These are phyloP conservation scores for Debaryomyces robertsiae DNA, from an alignment of 1,139 yeast species.

Conservation along the genomic window DNA sequence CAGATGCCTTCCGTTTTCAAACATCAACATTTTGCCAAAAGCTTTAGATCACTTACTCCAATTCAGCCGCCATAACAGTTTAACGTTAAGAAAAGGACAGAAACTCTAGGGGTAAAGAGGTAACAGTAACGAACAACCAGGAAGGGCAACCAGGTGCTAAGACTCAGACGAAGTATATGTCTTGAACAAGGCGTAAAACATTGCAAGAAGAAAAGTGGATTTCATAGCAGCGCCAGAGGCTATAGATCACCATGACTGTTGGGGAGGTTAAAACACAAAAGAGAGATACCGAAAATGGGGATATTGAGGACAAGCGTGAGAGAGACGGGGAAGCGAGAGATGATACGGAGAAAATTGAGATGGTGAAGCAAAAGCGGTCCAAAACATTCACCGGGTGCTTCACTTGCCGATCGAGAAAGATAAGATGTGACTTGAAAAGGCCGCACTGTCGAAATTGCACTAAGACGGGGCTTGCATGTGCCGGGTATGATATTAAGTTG, in stretches of 20 bases:
- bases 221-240: too few relatives aligned
- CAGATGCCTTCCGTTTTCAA: slow-evolving; percentile 7
- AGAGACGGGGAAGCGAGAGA: background rate
- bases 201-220: too few relatives aligned
- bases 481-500: slow-evolving; percentile 80
- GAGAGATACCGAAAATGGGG: background rate
- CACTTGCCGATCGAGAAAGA: slow-evolving; percentile 51
- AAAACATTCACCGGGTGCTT: slow-evolving; percentile 56
- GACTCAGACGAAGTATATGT: too few relatives aligned
- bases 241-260: too few relatives aligned
- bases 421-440: slow-evolving; percentile 48
- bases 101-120: too few relatives aligned
- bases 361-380: slow-evolving; percentile 23
- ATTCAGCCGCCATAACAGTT: too few relatives aligned
- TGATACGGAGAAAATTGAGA: background rate
- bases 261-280: background rate
- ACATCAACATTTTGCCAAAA: background rate
- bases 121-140: too few relatives aligned
- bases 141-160: too few relatives aligned
- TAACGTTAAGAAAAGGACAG: too few relatives aligned
- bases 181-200: too few relatives aligned
- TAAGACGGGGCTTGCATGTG: slow-evolving; percentile 60
- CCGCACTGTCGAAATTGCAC: slow-evolving; percentile 49
- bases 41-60: too few relatives aligned
- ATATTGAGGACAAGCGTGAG: background rate